Conservation (phyloP, 1,284 basidiomycete genomes). For the Ganoderma boninense region DNA sequence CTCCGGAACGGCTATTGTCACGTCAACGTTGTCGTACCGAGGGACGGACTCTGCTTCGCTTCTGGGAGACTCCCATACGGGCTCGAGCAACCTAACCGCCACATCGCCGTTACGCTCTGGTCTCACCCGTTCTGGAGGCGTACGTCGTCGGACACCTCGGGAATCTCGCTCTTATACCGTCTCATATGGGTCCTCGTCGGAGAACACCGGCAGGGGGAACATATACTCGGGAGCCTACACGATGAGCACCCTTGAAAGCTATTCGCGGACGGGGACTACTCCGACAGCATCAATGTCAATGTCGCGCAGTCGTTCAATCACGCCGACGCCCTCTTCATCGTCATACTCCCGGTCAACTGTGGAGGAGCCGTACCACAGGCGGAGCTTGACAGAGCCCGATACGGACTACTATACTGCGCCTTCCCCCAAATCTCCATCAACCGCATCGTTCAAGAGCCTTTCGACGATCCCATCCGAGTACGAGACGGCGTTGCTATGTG, state of each 20-base stretch:
- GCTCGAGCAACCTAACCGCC: slow-evolving; percentile 42
- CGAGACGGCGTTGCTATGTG: slow-evolving; percentile 56
- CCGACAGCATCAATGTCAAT: slow-evolving; percentile 22
- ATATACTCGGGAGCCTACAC: slow-evolving; percentile 34
- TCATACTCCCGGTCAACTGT: slow-evolving; percentile 36
- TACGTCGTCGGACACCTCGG: slow-evolving; percentile 58
- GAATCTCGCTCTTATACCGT: slow-evolving; percentile 46
- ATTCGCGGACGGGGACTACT: slow-evolving; percentile 34
- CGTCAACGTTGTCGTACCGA: slow-evolving; percentile 65
- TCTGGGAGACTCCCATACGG: slow-evolving; percentile 64
- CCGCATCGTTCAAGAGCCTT: slow-evolving; percentile 51
- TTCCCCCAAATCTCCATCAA: slow-evolving; percentile 46
- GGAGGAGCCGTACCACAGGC: slow-evolving; percentile 17
- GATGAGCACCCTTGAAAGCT: slow-evolving; percentile 45
- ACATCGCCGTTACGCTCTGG: slow-evolving; percentile 44
- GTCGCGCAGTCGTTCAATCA: slow-evolving; percentile 40
- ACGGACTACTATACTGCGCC: slow-evolving; percentile 39
- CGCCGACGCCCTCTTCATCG: slow-evolving; percentile 44
- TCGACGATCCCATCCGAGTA: slow-evolving; percentile 64
- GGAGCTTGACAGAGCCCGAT: slow-evolving; percentile 25
- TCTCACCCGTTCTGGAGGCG: slow-evolving; percentile 64
- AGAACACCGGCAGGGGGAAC: slow-evolving; percentile 68
- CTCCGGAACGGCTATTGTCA: slow-evolving; percentile 54
- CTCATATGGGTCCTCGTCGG: slow-evolving; percentile 47
- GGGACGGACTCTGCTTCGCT: slow-evolving; percentile 63